A percentile compares a stretch with the other conserved stretches of the same genome.
Conservation (phyloP, 805 yeast genomes). For the Metschnikowia continentalis region DNA sequence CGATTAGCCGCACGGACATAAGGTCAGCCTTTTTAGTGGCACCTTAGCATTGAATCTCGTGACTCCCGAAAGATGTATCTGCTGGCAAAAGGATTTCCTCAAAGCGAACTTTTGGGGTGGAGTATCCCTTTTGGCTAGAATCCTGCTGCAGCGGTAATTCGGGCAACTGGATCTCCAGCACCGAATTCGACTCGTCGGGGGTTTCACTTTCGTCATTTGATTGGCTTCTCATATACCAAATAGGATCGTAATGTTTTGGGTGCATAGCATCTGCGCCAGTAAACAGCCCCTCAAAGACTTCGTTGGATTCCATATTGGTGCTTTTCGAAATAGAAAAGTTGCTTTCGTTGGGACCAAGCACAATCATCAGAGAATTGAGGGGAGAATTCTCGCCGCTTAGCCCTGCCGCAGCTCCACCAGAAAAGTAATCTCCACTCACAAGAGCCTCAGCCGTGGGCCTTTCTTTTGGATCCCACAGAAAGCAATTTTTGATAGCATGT, state of each 20-base stretch:
- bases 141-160: not conserved
- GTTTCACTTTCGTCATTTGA: conserved; percentile 1
- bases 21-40: not conserved
- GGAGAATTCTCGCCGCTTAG: not conserved
- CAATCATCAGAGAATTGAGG: conserved; percentile 2
- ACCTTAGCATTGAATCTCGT: conserved; percentile 13
- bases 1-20: not conserved
- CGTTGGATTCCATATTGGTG: not conserved
- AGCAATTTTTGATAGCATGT: conserved; percentile 45
- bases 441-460: conserved; percentile 51
- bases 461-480: conserved; percentile 76
- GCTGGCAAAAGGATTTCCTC: conserved; percentile 9
- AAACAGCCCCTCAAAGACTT: not conserved
- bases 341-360: not conserved
- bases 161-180: conserved; percentile 3
- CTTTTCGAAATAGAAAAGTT: not conserved
- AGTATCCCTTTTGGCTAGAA: not conserved
- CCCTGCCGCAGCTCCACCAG: conserved; percentile 28
- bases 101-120: not conserved
- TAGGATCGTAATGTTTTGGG: not conserved
- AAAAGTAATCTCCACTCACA: conserved; percentile 53
- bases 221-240: conserved; percentile 2
- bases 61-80: conserved; percentile 14
- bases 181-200: not conserved
- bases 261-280: not conserved